Evolutionary conservation across 1,139 yeast species (phyloP), one percentile per base, ranked within the genome.

Genomic region (Lodderomyces orthopsilosis): DNA sequence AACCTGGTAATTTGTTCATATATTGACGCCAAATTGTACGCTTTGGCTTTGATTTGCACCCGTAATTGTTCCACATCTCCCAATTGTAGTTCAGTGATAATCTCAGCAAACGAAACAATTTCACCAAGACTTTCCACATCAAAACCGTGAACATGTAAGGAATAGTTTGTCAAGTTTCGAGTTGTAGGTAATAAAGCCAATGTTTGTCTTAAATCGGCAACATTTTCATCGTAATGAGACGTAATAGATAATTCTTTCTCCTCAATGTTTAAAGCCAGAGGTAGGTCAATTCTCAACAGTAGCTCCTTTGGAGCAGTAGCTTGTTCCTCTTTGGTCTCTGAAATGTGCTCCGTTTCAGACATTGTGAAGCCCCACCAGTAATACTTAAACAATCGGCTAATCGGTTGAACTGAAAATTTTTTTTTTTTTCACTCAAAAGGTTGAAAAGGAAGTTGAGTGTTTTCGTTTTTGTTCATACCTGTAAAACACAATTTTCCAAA

Each of bases 121-220:
- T 68, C 75, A 43, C 71, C 70, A 44, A 63, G 63, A 2, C 46
- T 37, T 18, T 59, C 59, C 18, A 81, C 54, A 41, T 63, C 54
- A 35, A 59, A 46, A 14, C 70, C 75, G n/a, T 68, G 60, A 44
- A 61, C 58, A 41, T 54, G 58, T 24, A 87, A 66, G 6, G 74
- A 65, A 57, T 80, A 88, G 54, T 80, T 77, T 32, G 94, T 83
- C 55, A 76, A 73, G 46, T 79, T 83, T 53, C 75, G 74, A 36
- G 83, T 75, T 24, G 71, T 69, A 12, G 84, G 79, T 28, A 79
- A 62, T 22, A 79, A 67, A 24, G 75, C 66, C 44, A 88, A 65
- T 19, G 84, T 74, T 57, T 79, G 81, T 51, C 69, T 75, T 45
- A 87, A 70, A 48, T 84, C 89, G 41, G 74, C 67, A 46, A 85